Base-by-base conservation (phyloP, 768 basidiomycete genomes). In the Suillus sp. region DNA sequence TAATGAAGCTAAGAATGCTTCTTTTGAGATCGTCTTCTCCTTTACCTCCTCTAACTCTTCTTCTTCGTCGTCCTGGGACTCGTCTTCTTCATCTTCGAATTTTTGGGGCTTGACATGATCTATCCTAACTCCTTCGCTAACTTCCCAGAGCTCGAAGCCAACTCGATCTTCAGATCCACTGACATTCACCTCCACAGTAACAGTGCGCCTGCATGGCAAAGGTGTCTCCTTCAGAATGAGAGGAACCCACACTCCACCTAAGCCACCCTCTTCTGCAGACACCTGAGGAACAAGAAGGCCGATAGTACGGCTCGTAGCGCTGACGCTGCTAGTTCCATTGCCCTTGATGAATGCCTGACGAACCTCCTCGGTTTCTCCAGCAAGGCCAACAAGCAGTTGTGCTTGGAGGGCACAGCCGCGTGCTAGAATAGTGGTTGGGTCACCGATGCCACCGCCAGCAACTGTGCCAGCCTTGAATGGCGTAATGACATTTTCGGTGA, bases 401-500 rank as follows among this genome's bases (percentile, higher is more conserved):
- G 89, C 92, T 72, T 93, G 92, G 45, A 88, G 70, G 4, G 90
- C 92, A 62, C 86, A 88, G n/a, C 92, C 92, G 11, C 89, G 78
- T 1, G 91, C 87, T 0, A 94, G 79, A 55, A 93, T 81, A 11
- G 91, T 88, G 1, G 90, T 92, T 0, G 92, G 91, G 72, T 93
- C 91, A 16, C 89, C 90, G 2, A 84, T 75, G 22, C 90, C 89
- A 0, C 90, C 91, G 47, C 90, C 90, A 0, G 86, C 83, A 35
- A 90, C 85, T 0, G 86, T 89, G 0, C 88, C 87, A 1, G 82
- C 76, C 11, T 83, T 81, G 74, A 91, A 91, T 0, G 91, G 86
- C 0, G 87, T 88, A 66, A 83, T 78, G 32, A 90, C 74, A 10
- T 83, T 81, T 67, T 91, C 89, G 20, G 76, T 65, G 76, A 92